Conservation (phyloP, 345 rosid species). For the Eucalyptus decipiens region DNA sequence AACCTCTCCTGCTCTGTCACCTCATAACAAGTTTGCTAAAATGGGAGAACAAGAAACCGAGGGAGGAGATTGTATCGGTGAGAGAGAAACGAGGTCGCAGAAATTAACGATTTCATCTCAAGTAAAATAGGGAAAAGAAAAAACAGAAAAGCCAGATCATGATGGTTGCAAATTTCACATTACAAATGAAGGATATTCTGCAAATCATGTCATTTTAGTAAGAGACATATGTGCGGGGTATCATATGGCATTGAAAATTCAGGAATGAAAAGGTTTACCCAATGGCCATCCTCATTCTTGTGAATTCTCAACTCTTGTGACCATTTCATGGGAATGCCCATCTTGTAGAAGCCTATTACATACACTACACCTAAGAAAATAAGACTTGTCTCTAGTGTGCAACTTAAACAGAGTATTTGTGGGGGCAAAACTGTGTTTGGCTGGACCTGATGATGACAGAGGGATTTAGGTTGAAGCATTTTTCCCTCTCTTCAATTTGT, state of each 20-base stretch:
- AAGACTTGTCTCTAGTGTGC: background rate
- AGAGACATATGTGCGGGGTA: background rate
- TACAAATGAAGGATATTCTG: background rate
- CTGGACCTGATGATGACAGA: background rate
- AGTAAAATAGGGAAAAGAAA: background rate
- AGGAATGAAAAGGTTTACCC: background rate
- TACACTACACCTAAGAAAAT: background rate
- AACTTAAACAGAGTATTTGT: background rate
- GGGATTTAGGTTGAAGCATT: background rate
- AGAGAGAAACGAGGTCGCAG: background rate
- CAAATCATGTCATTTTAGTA: background rate
- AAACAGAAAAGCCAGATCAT: background rate
- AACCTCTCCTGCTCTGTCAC: background rate
- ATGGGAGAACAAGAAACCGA: background rate
- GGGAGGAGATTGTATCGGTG: background rate
- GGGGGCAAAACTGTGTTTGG: background rate
- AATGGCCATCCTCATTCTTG: background rate
- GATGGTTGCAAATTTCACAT: background rate
- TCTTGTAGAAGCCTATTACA: background rate
- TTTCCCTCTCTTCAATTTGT: background rate
- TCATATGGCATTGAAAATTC: background rate
- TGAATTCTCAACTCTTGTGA: background rate
- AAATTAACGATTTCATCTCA: background rate
- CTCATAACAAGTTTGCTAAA: background rate
- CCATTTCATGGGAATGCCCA: background rate